Conservation (phyloP, 202 grass and related monocot genomes). For the Setaria italica region DNA sequence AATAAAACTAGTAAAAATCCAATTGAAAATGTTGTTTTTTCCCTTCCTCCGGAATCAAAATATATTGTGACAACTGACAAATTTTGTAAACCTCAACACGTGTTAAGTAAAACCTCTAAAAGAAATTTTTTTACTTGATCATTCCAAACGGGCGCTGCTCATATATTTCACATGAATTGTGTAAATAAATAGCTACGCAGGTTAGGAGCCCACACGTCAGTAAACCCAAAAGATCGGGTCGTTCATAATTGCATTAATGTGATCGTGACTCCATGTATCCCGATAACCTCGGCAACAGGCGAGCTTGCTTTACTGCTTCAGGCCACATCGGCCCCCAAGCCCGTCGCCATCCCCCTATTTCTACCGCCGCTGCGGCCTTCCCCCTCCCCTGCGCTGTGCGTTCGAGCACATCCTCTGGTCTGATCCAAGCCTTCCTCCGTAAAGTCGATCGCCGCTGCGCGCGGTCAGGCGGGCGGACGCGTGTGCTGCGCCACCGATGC, state of each 20-base stretch:
- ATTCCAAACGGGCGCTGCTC: too few species aligned
- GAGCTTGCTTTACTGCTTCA: neutral
- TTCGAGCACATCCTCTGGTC: neutral
- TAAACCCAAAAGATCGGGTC: neutral
- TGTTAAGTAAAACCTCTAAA: too few species aligned
- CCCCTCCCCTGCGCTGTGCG: neutral
- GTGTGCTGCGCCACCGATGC: neutral
- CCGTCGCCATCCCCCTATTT: neutral
- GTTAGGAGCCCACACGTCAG: too few species aligned
- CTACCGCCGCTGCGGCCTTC: neutral
- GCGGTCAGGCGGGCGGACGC: neutral
- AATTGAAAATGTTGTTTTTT: too few species aligned
- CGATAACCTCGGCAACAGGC: conserved; percentile 2
- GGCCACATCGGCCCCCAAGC: neutral
- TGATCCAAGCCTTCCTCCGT: neutral
- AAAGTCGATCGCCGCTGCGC: too few species aligned
- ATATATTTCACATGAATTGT: too few species aligned
- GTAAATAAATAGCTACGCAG: too few species aligned
- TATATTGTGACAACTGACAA: too few species aligned
- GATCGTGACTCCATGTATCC: neutral
- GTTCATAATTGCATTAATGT: neutral
- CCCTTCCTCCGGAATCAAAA: too few species aligned
- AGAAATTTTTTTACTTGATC: too few species aligned
- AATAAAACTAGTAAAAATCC: too few species aligned
- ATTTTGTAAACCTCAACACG: too few species aligned